Percentiles rank a stretch among this genome's conserved stretches.
phyloP scores from a whole-genome alignment of 495 filamentous ascomycete genomes.

The Elaphomyces granulatus region DNA sequence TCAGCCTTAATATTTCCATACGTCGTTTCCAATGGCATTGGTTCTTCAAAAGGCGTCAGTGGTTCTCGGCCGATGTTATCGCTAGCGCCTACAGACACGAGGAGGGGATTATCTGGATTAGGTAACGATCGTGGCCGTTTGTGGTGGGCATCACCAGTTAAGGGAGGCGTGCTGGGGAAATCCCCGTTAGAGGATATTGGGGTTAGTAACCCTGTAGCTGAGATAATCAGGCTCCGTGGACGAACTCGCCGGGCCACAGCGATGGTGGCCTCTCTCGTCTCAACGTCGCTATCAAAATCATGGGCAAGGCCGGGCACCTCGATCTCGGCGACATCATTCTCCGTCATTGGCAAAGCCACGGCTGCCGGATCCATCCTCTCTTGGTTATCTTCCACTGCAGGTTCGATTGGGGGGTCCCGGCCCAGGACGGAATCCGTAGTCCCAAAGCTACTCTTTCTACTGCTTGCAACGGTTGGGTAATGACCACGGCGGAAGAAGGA shows the following conservation, averaged over 20 bases:
- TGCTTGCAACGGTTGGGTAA: conserved; percentile 10
- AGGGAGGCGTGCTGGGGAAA: conserved; percentile 20
- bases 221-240: conserved; percentile 48
- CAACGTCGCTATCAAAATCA: conserved; percentile 44
- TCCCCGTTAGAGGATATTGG: conserved; percentile 20
- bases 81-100: conserved; percentile 3
- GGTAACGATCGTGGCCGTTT: conserved; percentile 43
- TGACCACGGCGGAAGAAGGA: conserved; percentile 28
- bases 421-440: conserved; percentile 21
- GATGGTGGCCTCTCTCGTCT: conserved; percentile 28
- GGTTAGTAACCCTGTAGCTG: conserved; percentile 20
- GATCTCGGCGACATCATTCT: conserved; percentile 60
- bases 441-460: conserved; percentile 27
- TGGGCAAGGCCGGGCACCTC: conserved; percentile 48
- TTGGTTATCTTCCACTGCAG: conserved; percentile 1
- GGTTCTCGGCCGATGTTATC: conserved; percentile 4
- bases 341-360: conserved; percentile 50
- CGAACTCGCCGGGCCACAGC: conserved; percentile 36
- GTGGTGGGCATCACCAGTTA: conserved; percentile 19
- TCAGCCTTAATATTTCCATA: conserved; percentile 28
- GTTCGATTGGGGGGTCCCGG: background rate
- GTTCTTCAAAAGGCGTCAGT: conserved; percentile 21
- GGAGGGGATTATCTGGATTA: conserved; percentile 14
- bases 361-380: conserved; percentile 30
- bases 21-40: conserved; percentile 27